Evolutionary conservation across 805 yeast genomes (phyloP).

Genomic region (Cyberlindnera japonica): DNA sequence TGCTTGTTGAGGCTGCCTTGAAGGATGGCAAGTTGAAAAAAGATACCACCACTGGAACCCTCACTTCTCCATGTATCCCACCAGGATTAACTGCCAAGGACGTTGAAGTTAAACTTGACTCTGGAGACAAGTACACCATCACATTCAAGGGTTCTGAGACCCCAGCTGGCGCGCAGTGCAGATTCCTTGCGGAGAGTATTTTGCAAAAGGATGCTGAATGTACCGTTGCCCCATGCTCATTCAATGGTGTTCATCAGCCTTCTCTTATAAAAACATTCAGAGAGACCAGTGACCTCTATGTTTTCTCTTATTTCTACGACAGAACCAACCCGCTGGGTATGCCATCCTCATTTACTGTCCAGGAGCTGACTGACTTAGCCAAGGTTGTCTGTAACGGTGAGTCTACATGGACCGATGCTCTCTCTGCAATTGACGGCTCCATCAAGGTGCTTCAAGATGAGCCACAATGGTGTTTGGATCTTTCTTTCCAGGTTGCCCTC

Average conservation of each 20-base stretch:
- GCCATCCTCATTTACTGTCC: constrained; percentile 84
- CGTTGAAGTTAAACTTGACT: constrained; percentile 55
- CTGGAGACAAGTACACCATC: constrained; percentile 46
- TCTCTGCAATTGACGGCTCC: constrained; percentile 65
- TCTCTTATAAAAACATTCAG: constrained; percentile 76
- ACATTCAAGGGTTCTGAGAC: constrained; percentile 61
- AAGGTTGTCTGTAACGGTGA: constrained; percentile 83
- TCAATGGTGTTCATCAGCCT: constrained; percentile 97
- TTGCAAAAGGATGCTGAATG: constrained; percentile 83
- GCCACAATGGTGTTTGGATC: constrained; percentile 93
- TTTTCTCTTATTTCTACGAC: constrained; percentile 94
- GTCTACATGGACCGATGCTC: constrained; percentile 62
- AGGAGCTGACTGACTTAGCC: constrained; percentile 80
- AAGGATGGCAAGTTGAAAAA: constrained; percentile 38
- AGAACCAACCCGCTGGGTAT: constrained; percentile 91
- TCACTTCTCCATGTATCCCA: constrained; percentile 84
- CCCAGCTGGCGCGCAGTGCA: constrained; percentile 80
- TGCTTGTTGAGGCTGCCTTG: constrained; percentile 53
- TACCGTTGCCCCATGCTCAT: constrained; percentile 78
- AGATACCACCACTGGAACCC: constrained; percentile 39
- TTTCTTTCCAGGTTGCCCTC: constrained; percentile 84
- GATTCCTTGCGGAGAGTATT: constrained; percentile 74
- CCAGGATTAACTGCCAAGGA: constrained; percentile 62
- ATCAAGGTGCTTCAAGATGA: constrained; percentile 63
- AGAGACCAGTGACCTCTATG: constrained; percentile 69